Evolutionary conservation across 192 early-diverging fungal species (phyloP).

Genomic region (Dissophora globulifera): DNA sequence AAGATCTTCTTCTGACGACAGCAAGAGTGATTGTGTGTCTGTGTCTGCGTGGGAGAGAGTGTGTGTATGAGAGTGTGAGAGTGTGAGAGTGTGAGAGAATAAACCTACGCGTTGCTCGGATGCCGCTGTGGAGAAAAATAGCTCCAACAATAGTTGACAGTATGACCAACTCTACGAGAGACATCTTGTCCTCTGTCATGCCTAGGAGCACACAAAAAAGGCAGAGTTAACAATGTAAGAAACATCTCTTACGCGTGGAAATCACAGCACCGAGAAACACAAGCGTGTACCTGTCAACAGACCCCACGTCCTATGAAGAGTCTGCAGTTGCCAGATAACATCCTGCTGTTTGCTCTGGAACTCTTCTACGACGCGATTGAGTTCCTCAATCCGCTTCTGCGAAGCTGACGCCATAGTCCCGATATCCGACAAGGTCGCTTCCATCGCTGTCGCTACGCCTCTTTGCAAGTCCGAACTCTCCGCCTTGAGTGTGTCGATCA

Average conservation of each 20-base stretch:
- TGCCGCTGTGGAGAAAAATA: background rate
- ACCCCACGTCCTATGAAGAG: background rate
- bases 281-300: background rate
- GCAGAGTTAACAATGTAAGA: too few species aligned
- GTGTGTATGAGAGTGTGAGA: too few species aligned
- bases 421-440: conserved; percentile 1
- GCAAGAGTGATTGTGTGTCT: too few species aligned
- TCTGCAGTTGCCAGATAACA: background rate
- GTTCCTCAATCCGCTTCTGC: conserved; percentile 9
- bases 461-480: background rate
- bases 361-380: conserved; percentile 8
- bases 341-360: conserved; percentile 4
- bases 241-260: too few species aligned
- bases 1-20: too few species aligned
- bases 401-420: conserved; percentile 5
- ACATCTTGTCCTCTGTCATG: background rate
- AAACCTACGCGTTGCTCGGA: background rate
- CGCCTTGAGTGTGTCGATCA: background rate
- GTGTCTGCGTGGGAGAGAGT: too few species aligned
- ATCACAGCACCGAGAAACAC: too few species aligned
- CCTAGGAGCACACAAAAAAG: background rate
- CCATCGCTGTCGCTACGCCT: background rate
- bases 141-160: background rate
- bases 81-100: background rate
- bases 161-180: background rate